Conservation (phyloP, 768 basidiomycete genomes). For the Melanogaster broomeanus region DNA sequence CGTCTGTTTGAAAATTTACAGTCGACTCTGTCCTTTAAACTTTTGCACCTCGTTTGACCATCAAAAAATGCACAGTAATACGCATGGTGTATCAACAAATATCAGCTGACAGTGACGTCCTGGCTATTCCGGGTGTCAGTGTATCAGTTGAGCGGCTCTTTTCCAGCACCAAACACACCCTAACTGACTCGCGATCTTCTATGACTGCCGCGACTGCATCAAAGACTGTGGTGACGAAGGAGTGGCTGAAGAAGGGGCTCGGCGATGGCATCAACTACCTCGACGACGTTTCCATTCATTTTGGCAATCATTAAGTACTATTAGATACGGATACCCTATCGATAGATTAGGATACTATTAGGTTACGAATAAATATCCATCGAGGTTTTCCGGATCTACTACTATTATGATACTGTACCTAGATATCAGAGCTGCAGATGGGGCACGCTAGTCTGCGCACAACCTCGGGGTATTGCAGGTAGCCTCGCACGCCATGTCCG, state of each 20-base stretch:
- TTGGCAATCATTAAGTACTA: slow-evolving; percentile 5
- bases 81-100: too few species aligned
- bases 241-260: slow-evolving; percentile 17
- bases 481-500: too few species aligned
- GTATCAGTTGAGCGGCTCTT: slow-evolving; percentile 20
- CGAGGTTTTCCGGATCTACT: background rate
- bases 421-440: too few species aligned
- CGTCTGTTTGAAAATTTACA: too few species aligned
- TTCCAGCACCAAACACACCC: slow-evolving; percentile 16
- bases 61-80: too few species aligned
- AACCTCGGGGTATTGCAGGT: too few species aligned
- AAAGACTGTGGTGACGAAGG: slow-evolving; percentile 14
- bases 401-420: background rate
- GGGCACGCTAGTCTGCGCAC: too few species aligned
- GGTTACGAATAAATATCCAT: background rate
- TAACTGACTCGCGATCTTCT: slow-evolving; percentile 11
- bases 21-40: too few species aligned
- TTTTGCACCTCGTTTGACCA: too few species aligned
- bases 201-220: slow-evolving; percentile 13
- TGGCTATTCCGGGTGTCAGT: slow-evolving; percentile 24
- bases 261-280: slow-evolving; percentile 15
- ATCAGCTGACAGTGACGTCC: too few species aligned
- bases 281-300: slow-evolving; percentile 8
- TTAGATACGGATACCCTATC: background rate
- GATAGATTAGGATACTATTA: background rate